Conservation (phyloP, 2,329 filamentous ascomycete species). For the Neurospora sp. region DNA sequence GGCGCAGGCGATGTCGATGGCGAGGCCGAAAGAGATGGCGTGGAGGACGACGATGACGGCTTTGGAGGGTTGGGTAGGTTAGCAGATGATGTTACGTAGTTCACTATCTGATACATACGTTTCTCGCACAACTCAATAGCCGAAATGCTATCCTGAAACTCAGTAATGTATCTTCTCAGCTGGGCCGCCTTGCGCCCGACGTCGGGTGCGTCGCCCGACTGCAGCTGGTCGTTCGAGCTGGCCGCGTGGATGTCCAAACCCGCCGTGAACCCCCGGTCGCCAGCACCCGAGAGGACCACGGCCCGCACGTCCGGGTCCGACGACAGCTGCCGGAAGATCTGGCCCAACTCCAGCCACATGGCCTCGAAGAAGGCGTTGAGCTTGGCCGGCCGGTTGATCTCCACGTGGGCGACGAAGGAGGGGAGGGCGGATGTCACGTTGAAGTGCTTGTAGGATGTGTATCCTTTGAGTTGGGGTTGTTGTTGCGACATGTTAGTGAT, state of each 20-base stretch:
- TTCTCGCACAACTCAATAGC: slow-evolving; percentile 82
- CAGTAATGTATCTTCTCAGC: slow-evolving; percentile 58
- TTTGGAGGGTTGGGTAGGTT: slow-evolving; percentile 19
- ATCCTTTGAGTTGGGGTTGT: slow-evolving; percentile 19
- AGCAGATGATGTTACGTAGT: background rate
- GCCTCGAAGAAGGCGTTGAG: slow-evolving; percentile 77
- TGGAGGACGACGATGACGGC: slow-evolving; percentile 77
- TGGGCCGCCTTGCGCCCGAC: slow-evolving; percentile 51
- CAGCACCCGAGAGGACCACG: slow-evolving; percentile 71
- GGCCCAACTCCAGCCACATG: slow-evolving; percentile 77
- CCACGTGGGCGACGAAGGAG: slow-evolving; percentile 69
- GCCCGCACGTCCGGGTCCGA: slow-evolving; percentile 61
- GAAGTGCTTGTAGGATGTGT: slow-evolving; percentile 54
- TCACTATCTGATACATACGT: slow-evolving; percentile 36
- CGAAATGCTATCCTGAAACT: slow-evolving; percentile 72
- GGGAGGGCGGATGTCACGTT: slow-evolving; percentile 60
- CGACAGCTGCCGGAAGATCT: slow-evolving; percentile 64
- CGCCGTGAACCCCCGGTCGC: slow-evolving; percentile 73
- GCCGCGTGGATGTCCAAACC: slow-evolving; percentile 76
- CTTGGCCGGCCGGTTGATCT: slow-evolving; percentile 81
- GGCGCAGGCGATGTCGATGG: slow-evolving; percentile 61
- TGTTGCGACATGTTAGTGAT: slow-evolving; percentile 8
- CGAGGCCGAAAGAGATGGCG: slow-evolving; percentile 67
- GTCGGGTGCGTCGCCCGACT: slow-evolving; percentile 34
- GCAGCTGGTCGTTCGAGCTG: slow-evolving; percentile 38